Conservation (phyloP, 1,284 basidiomycete species). For the Coniferiporia weirii region DNA sequence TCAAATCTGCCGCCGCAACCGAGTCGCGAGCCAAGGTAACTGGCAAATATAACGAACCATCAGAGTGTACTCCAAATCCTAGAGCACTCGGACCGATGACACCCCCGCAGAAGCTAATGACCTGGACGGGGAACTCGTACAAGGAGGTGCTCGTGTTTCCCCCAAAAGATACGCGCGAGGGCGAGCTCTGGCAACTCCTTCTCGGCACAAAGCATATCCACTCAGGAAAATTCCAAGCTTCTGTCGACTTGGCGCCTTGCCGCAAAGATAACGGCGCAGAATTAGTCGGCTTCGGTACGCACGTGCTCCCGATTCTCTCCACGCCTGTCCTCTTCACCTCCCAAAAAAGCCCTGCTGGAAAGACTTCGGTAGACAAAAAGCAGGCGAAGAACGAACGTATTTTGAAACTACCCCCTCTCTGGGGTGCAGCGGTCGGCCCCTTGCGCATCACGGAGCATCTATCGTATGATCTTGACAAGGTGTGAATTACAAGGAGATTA, state of each 20-base stretch:
- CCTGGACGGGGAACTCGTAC: slow-evolving; percentile 66
- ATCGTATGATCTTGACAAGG: slow-evolving; percentile 87
- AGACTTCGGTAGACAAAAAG: slow-evolving; percentile 37
- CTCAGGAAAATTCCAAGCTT: not conserved
- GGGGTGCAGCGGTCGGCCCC: slow-evolving; percentile 6
- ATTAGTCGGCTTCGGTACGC: slow-evolving; percentile 17
- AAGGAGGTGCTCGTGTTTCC: slow-evolving; percentile 63
- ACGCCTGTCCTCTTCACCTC: slow-evolving; percentile 55
- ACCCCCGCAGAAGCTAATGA: slow-evolving; percentile 58
- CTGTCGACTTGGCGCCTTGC: slow-evolving; percentile 30
- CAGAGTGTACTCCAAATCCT: not conserved
- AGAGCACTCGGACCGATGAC: slow-evolving; percentile 11
- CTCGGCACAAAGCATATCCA: slow-evolving; percentile 36
- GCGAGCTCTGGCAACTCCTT: slow-evolving; percentile 60
- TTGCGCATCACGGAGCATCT: slow-evolving; percentile 71
- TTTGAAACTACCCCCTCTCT: slow-evolving; percentile 32
- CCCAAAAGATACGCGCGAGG: slow-evolving; percentile 46
- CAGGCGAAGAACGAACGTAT: slow-evolving; percentile 67
- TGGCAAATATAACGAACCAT: not conserved
- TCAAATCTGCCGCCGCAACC: slow-evolving; percentile 4
- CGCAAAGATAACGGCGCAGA: not conserved
- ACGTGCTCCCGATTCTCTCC: slow-evolving; percentile 57
- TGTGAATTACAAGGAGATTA: slow-evolving; percentile 26
- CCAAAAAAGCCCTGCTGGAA: slow-evolving; percentile 15
- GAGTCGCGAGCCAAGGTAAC: slow-evolving; percentile 14